phyloP scores from a whole-genome alignment of 2,329 filamentous ascomycete species.

The Fusarium pseudocircinatum region DNA sequence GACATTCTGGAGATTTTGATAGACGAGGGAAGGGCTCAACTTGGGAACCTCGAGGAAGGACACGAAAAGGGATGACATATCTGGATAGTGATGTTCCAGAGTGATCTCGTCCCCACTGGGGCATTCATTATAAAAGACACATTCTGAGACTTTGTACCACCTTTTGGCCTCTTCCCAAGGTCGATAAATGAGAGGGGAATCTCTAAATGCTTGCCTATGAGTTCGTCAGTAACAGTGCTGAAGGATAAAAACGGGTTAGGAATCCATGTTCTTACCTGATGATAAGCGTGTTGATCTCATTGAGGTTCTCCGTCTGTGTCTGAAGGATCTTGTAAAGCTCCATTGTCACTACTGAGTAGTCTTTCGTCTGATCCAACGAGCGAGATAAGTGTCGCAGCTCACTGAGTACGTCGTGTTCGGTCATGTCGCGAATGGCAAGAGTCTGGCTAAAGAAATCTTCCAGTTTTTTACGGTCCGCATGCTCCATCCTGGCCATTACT shows the following conservation, averaged over 20 bases:
- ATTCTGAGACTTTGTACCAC: background rate
- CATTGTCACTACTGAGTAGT: fast-evolving
- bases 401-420: background rate
- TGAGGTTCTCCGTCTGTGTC: background rate
- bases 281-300: background rate
- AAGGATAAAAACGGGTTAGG: fast-evolving
- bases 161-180: fast-evolving
- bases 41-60: background rate
- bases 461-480: background rate
- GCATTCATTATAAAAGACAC: background rate
- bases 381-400: background rate
- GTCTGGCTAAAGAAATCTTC: background rate
- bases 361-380: background rate
- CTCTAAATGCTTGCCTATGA: background rate
- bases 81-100: background rate
- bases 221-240: fast-evolving
- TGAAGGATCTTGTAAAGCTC: background rate
- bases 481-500: background rate
- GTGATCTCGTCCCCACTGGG: background rate
- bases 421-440: background rate
- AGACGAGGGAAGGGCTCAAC: background rate
- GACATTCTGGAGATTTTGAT: background rate
- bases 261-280: background rate
- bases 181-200: background rate
- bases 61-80: background rate